phyloP scores from a whole-genome alignment of 2,329 filamentous ascomycete genomes.

The Zymoseptoria brevis region DNA sequence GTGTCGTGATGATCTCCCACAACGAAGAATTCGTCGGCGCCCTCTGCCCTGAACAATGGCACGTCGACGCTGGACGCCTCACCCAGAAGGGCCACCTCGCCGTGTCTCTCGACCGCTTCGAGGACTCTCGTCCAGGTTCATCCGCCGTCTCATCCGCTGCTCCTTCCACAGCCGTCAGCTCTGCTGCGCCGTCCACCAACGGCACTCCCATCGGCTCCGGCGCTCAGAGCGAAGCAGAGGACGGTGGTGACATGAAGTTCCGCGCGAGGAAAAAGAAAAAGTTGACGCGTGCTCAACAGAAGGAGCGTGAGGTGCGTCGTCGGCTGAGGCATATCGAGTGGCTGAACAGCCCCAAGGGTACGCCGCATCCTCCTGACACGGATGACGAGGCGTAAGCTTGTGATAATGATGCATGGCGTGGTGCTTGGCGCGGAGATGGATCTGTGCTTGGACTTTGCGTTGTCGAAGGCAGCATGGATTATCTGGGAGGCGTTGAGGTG shows the following conservation, averaged over 20 bases:
- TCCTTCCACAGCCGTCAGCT: slow-evolving; percentile 45
- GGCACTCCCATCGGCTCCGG: slow-evolving; percentile 28
- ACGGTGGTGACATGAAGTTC: slow-evolving; percentile 78
- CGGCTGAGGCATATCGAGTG: slow-evolving; percentile 73
- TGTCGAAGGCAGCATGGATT: not conserved
- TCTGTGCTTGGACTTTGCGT: not conserved
- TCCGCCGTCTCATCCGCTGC: slow-evolving; percentile 60
- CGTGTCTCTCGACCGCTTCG: slow-evolving; percentile 73
- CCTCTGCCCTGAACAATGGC: slow-evolving; percentile 92
- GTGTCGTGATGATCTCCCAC: slow-evolving; percentile 98
- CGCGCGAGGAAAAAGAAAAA: slow-evolving; percentile 93
- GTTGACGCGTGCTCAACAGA: slow-evolving; percentile 91
- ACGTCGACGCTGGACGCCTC: slow-evolving; percentile 80
- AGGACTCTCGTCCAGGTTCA: slow-evolving; percentile 64
- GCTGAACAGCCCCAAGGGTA: slow-evolving; percentile 66
- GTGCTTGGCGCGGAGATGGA: not conserved
- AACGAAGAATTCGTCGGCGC: slow-evolving; percentile 98
- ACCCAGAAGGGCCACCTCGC: slow-evolving; percentile 73
- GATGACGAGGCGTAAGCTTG: slow-evolving; percentile 56
- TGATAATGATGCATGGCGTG: not conserved
- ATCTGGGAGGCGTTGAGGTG: not conserved
- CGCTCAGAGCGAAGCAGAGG: slow-evolving; percentile 58
- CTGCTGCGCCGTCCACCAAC: slow-evolving; percentile 25
- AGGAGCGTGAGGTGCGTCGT: slow-evolving; percentile 83
- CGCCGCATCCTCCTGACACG: slow-evolving; percentile 66